Evolutionary conservation across 2,329 filamentous ascomycete species (phyloP), one percentile per base, ranked within the genome.

Genomic region (Cladosporium sp.): DNA sequence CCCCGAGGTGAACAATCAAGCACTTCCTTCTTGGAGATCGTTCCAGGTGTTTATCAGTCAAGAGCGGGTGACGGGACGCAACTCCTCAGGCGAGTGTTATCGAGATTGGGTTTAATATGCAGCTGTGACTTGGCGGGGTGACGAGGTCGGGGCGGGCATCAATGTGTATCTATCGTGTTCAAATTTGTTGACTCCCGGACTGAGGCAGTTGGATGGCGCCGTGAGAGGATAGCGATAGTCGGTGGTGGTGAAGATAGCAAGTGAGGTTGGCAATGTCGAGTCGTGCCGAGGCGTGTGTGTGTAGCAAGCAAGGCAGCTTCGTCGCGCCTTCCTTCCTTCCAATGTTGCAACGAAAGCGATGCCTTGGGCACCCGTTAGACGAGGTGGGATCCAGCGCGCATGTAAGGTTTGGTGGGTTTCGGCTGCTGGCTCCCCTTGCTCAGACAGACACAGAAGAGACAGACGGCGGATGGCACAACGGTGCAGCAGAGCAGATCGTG

Each of bases 371-470:
- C 39, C 39, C 51, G 51, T 54, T 32, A 54, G 51, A 54, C 51
- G 30, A 54, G 51, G 51, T 54, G 26, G 25, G 18, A 54, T 30
- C 51, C 54, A 57, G 54, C 54, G 30, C 28, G 59, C 59, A 36
- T 36, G 59, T 28, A 62, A 62, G 59, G 46, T 54, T 53, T 21
- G 28, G 13, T 16, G 53, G 46, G 59, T 62, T 39, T 62, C 59
- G 59, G 59, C 26, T 54, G 51, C 26, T n/a, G 26, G 48, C 34
- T 63, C 60, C 60, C 58, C 60, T 63, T 63, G 60, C 60, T 63
- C 60, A 56, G 60, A 63, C 58, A 61, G 58, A n/a, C 39, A 46
- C 39, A 46, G 39, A 46, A 46, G 39, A 46, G 5, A 46, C 39
- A 46, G 39, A 23, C 26, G 25, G 51, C 30, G 16, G 51, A 32